Conservation (phyloP, 1,139 yeast genomes). For the Suhomyces wounanorum region DNA sequence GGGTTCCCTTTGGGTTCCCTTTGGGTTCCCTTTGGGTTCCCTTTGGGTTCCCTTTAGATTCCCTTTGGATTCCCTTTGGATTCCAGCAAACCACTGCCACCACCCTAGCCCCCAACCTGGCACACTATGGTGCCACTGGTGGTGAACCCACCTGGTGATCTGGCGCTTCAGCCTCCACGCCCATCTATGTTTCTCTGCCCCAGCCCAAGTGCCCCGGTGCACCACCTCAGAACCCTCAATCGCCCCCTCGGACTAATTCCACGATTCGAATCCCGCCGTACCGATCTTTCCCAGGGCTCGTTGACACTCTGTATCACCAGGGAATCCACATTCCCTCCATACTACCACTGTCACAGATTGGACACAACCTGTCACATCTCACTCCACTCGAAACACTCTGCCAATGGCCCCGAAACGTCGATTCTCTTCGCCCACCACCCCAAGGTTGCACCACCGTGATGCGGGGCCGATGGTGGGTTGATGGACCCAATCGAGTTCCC, state of each 20-base stretch:
- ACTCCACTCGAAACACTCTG: neutral
- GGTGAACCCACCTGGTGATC: too few relatives aligned
- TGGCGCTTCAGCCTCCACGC: neutral
- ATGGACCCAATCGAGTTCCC: too few relatives aligned
- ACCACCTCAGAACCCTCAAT: neutral
- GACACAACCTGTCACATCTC: neutral
- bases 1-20: too few relatives aligned
- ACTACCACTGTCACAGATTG: neutral
- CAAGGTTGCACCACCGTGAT: neutral
- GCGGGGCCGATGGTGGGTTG: neutral
- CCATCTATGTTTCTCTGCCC: neutral
- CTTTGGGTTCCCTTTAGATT: too few relatives aligned
- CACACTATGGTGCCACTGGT: too few relatives aligned
- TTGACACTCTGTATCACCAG: neutral
- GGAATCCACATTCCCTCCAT: neutral
- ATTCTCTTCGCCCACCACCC: too few relatives aligned
- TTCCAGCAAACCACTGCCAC: too few relatives aligned
- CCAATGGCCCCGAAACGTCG: neutral
- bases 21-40: too few relatives aligned
- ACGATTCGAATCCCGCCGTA: neutral
- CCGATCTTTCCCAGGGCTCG: neutral
- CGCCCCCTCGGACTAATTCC: neutral
- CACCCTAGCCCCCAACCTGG: too few relatives aligned
- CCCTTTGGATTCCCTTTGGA: too few relatives aligned
- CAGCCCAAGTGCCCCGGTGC: neutral